Evolutionary conservation across 768 basidiomycete species (phyloP).

Genomic region (Leucosporidium creatinivorum): DNA sequence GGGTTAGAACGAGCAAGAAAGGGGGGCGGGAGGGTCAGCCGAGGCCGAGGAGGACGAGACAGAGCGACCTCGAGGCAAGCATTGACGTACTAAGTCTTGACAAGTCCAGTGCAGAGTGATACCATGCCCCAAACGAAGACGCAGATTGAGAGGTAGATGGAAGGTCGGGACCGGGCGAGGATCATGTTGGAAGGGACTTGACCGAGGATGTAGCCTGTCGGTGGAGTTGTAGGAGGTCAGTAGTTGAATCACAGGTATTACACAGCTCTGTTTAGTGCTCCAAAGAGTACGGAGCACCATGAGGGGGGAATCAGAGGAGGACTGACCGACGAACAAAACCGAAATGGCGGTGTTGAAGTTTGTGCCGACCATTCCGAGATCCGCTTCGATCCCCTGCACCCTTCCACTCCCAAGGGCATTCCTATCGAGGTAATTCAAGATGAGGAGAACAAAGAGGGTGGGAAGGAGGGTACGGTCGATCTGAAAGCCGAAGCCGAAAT

Average conservation of each 20-base stretch:
- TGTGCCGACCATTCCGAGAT: constrained; percentile 19
- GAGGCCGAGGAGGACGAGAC: not conserved
- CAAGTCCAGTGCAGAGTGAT: constrained; percentile 32
- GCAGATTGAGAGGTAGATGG: constrained; percentile 19
- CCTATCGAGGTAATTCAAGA: constrained; percentile 32
- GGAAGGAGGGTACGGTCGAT: constrained; percentile 34
- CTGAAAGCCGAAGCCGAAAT: constrained; percentile 1
- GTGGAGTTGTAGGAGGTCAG: no score
- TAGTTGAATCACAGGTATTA: no score
- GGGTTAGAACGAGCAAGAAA: not conserved
- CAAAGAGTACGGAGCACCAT: no score
- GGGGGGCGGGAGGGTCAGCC: not conserved
- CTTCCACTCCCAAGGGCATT: constrained; percentile 36
- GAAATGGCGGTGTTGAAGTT: constrained; percentile 16
- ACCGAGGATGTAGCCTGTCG: constrained; percentile 18
- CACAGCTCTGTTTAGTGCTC: no score
- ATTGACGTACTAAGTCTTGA: constrained; percentile 22
- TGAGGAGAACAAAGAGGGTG: constrained; percentile 22
- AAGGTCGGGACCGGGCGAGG: constrained; percentile 21
- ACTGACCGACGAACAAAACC: not conserved
- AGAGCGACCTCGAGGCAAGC: not conserved
- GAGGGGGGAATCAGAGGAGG: no score
- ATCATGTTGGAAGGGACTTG: constrained; percentile 31
- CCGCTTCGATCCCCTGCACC: constrained; percentile 29
- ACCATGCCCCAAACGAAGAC: constrained; percentile 29